Evolutionary conservation across 1,284 basidiomycete species (phyloP), one percentile per base, ranked within the genome.

Genomic region (Sporisorium reilianum): DNA sequence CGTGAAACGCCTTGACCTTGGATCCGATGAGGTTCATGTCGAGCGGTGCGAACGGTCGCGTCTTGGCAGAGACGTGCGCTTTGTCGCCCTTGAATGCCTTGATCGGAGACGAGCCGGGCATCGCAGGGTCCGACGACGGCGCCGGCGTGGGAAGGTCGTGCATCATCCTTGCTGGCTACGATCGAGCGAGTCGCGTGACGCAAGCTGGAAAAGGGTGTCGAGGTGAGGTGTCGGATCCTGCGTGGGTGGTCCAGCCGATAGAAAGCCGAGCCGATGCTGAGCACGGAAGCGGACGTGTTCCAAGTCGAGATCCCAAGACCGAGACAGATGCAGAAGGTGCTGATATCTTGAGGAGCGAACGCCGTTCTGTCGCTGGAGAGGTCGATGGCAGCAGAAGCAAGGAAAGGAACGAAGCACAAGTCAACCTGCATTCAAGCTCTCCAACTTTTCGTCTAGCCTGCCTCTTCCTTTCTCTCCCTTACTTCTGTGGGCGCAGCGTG

Each of bases 81-180:
- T 75, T 70, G 41, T 38, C 55, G 18, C n/a, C 51, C 34, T 55
- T 57, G 22, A 55, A 14, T 2, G 49, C 52, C 44, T 75, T 75
- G 41, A 60, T 16, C 2, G 72, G 66, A 11, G 72, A 75, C 18
- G 72, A 70, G 9, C 66, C 72, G 18, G 72, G 63, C 67, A 69
- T 63, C 52, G 60, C 63, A 59, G 72, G 62, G 50, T 75, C 72
- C 72, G 72, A 75, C 44, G 72, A 75, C 8, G 72, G 72, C 7
- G 65, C 72, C n/a, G 72, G 72, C 41, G 72, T 75, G 55, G 62
- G 71, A 55, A 74, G 62, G 42, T 74, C 65, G 62, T 74, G 71
- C 71, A 74, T 74, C 65, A 74, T 74, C 28, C 23, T 60, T 28
- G 20, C 16, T 45, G 41, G 25, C 42, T 32, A 45, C 22, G 42